Evolutionary conservation across 139 green algal species (phyloP).

Genomic region (Astrephomene gubernaculifera): DNA sequence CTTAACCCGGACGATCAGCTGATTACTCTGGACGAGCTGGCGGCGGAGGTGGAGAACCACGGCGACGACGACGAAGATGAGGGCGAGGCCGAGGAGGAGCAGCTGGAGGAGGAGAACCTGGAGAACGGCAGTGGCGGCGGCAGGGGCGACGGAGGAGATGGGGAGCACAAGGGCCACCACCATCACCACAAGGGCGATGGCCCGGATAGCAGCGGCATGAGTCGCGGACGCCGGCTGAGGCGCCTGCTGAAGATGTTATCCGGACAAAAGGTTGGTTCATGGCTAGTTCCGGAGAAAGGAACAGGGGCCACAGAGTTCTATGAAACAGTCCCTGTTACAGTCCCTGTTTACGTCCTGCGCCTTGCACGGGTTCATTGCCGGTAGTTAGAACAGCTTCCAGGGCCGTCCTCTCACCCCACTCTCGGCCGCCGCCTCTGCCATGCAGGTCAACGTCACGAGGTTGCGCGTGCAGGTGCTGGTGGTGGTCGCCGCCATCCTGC

Average conservation of each 20-base stretch:
- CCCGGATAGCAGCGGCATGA: constrained; percentile 17
- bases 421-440: not conserved
- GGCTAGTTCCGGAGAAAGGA: too few species aligned
- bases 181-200: not conserved
- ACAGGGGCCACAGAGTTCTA: too few species aligned
- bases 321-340: too few species aligned
- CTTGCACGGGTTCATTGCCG: too few species aligned
- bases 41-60: constrained; percentile 22
- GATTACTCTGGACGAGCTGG: constrained; percentile 36
- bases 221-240: constrained; percentile 36
- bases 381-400: too few species aligned
- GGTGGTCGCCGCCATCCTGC: constrained; percentile 28
- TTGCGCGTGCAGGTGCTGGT: constrained; percentile 26
- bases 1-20: constrained; percentile 37
- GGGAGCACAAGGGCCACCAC: too few species aligned
- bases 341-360: too few species aligned
- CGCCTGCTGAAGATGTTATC: constrained; percentile 44
- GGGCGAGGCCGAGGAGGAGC: not conserved
- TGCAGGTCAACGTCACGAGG: constrained; percentile 5
- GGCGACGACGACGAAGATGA: constrained; percentile 13
- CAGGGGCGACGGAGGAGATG: not conserved
- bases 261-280: constrained; percentile 22
- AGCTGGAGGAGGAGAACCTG: not conserved
- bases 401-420: too few species aligned
- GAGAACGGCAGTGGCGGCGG: not conserved